Base-by-base conservation (phyloP, 805 yeast species). In the Torulaspora franciscae region DNA sequence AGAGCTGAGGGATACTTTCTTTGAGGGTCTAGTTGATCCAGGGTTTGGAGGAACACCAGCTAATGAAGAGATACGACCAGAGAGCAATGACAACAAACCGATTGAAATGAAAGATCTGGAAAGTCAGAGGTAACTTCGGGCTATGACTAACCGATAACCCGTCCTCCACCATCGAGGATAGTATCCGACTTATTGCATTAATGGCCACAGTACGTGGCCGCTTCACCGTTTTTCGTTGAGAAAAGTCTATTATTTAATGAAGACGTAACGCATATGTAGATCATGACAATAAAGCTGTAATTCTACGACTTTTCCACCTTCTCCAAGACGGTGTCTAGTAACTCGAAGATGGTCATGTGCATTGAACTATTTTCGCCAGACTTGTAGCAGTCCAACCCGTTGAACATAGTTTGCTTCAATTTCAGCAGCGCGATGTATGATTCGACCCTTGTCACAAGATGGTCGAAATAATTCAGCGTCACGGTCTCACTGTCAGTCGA, bases 1-100 rank as follows among this genome's bases (percentile, higher is more conserved):
- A 53, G 99, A 91, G 62, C 70, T 91, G 43, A 75, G 90, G 57
- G 85, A 86, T 32, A 86, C 96, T 0, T 91, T 93, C 59, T 91
- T 93, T 55, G 95, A 89, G 46, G 87, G 90, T 27, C 70, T 85
- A 69, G 74, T 78, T 22, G 93, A 84, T 54, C 72, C 77, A 7
- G 82, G 37, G 11, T 48, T 42, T n/a, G 40, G 48, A 24, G 37
- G 19, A 7, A 11, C 39, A 17, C 32, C 40, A 6, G 24, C 13
- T 9, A 37, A 19, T 23, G 22, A 42, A 17, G 47, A 38, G 9
- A 26, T 45, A 39, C 52, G 47, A 37, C 34, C 52, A 10, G 33
- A 23, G 8, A 34, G 28, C 13, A 14, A 36, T 7, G 32, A 17
- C 7, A 29, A 26, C 25, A 36, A 37, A n/a, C 25, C 50, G 14